Conservation (phyloP, 2,329 filamentous ascomycete species). For the Didymella pinodella region DNA sequence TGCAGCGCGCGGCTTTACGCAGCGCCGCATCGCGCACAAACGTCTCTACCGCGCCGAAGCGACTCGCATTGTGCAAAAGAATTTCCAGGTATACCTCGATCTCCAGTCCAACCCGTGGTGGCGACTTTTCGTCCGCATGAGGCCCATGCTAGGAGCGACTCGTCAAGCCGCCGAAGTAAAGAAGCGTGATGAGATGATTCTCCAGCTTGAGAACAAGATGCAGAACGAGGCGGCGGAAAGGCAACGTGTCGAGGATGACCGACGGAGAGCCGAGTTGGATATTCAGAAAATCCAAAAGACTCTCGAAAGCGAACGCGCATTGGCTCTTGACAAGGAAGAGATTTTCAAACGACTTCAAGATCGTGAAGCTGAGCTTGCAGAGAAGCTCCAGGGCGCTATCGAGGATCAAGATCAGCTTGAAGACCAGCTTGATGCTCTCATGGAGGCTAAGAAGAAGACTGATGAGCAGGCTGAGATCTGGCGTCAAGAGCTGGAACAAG, state of each 20-base stretch:
- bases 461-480: conserved; percentile 84
- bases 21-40: conserved; percentile 89
- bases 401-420: conserved; percentile 95
- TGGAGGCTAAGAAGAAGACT: conserved; percentile 86
- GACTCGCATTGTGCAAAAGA: conserved; percentile 90
- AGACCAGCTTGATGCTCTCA: conserved; percentile 87
- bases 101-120: conserved; percentile 96
- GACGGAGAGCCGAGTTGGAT: conserved; percentile 84
- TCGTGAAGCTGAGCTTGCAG: conserved; percentile 89
- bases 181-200: conserved; percentile 92
- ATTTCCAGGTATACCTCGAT: conserved; percentile 90
- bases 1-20: conserved; percentile 85
- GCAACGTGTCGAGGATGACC: conserved; percentile 86
- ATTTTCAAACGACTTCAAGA: conserved; percentile 96
- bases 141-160: conserved; percentile 89
- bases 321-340: conserved; percentile 97
- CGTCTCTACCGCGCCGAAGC: conserved; percentile 93
- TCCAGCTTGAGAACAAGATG: conserved; percentile 84
- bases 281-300: conserved; percentile 91
- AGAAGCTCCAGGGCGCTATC: conserved; percentile 89
- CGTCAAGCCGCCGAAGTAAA: conserved; percentile 93
- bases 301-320: conserved; percentile 91
- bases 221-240: conserved; percentile 76
- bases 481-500: conserved; percentile 87
- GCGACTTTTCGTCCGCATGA: conserved; percentile 94